Evolutionary conservation across 2,329 filamentous ascomycete species (phyloP).

Genomic region (Ophiocordyceps camponoti-rufipedis): DNA sequence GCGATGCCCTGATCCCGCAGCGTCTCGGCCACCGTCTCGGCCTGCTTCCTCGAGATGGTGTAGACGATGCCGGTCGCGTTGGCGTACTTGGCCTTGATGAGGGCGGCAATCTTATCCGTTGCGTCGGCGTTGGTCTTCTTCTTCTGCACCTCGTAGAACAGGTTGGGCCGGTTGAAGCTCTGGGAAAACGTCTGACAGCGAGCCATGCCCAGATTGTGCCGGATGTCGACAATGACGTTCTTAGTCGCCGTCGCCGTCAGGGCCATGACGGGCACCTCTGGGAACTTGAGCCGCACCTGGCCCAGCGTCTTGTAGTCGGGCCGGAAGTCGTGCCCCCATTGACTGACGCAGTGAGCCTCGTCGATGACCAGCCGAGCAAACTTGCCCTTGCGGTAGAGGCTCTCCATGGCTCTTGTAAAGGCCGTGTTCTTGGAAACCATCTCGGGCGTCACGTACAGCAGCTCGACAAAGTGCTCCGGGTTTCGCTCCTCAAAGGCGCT

Average conservation of each 20-base stretch:
- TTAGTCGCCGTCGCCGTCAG: slow-evolving; percentile 88
- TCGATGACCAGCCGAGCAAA: slow-evolving; percentile 90
- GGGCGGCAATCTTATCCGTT: slow-evolving; percentile 31
- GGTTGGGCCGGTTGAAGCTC: slow-evolving; percentile 92
- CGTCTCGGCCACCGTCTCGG: slow-evolving; percentile 60
- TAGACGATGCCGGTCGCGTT: slow-evolving; percentile 82
- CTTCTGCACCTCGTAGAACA: slow-evolving; percentile 66
- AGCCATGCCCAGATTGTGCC: slow-evolving; percentile 73
- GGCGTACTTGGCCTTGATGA: slow-evolving; percentile 54
- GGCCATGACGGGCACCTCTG: slow-evolving; percentile 77
- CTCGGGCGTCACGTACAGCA: slow-evolving; percentile 92
- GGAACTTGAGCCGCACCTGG: slow-evolving; percentile 51
- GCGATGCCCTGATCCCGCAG: slow-evolving; percentile 48
- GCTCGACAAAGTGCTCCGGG: slow-evolving; percentile 61
- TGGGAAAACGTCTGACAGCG: slow-evolving; percentile 67
- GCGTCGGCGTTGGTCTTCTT: slow-evolving; percentile 42
- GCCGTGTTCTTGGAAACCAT: slow-evolving; percentile 72
- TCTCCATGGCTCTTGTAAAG: slow-evolving; percentile 47
- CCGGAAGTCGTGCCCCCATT: slow-evolving; percentile 97
- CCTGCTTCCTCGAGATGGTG: slow-evolving; percentile 67
- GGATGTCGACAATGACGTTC: slow-evolving; percentile 82
- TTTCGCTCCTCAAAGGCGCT: slow-evolving; percentile 39
- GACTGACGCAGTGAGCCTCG: slow-evolving; percentile 97
- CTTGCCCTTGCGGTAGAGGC: slow-evolving; percentile 49
- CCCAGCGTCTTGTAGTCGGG: slow-evolving; percentile 87